A percentile compares a stretch with the other conserved stretches of the same genome.
Conservation (phyloP, 2,329 filamentous ascomycete species). For the Botrytis galanthina region DNA sequence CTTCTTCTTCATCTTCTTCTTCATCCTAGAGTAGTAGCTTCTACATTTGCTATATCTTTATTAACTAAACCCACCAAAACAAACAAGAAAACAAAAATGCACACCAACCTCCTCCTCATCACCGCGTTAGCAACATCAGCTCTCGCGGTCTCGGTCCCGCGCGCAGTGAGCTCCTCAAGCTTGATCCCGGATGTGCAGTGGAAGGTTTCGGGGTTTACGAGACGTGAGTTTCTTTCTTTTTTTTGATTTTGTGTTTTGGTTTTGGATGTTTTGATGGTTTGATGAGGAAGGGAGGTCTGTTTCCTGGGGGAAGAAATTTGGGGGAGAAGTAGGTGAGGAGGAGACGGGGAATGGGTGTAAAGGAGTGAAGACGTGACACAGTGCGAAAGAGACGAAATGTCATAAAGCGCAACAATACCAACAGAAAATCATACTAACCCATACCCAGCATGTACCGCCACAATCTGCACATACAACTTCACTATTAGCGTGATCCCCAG, state of each 20-base stretch:
- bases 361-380: neutral
- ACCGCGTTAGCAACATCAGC: conserved; percentile 3
- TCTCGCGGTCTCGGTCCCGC: conserved; percentile 8
- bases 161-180: neutral
- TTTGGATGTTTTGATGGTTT: neutral
- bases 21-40: neutral
- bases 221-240: conserved; percentile 13
- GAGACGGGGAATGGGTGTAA: neutral
- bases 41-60: neutral
- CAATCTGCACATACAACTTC: conserved; percentile 14
- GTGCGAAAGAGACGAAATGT: neutral
- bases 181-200: conserved; percentile 12
- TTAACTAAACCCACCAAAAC: neutral
- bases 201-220: conserved; percentile 22
- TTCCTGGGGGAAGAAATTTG: too few species aligned
- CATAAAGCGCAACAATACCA: too few species aligned
- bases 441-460: neutral
- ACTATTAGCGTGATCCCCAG: neutral
- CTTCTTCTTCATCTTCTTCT: neutral
- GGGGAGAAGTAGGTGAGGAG: neutral
- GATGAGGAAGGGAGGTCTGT: neutral
- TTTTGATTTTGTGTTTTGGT: neutral
- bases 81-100: neutral
- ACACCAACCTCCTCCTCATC: conserved; percentile 10
- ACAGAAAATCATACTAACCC: neutral